A percentile compares a stretch with the other conserved stretches of the same genome.
Evolutionary conservation across 2,329 filamentous ascomycete species (phyloP).

Genomic region (Fusarium nanum): DNA sequence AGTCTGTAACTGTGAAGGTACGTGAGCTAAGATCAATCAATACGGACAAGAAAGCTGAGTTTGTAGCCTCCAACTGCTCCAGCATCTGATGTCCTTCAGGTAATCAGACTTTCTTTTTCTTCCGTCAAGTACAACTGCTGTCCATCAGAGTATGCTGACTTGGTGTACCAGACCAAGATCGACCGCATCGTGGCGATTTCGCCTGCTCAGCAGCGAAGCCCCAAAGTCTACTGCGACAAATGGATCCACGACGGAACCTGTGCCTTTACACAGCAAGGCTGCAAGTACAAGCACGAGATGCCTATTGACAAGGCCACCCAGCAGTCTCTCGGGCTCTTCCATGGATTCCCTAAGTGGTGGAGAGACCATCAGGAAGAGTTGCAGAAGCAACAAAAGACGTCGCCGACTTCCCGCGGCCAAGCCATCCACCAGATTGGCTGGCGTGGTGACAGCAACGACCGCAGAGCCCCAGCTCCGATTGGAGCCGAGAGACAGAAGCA

Average conservation of each 20-base stretch:
- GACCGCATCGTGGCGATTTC: slow-evolving; percentile 49
- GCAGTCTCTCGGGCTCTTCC: slow-evolving; percentile 75
- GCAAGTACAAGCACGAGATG: slow-evolving; percentile 92
- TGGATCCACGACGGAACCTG: slow-evolving; percentile 91
- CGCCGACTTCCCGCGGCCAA: not conserved
- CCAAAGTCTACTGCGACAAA: slow-evolving; percentile 86
- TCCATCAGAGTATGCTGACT: slow-evolving; percentile 7
- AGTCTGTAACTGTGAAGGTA: slow-evolving; percentile 55
- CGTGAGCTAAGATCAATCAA: slow-evolving; percentile 39
- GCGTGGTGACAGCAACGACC: slow-evolving; percentile 24
- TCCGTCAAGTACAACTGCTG: not conserved
- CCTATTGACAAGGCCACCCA: slow-evolving; percentile 75
- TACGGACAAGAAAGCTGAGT: slow-evolving; percentile 46
- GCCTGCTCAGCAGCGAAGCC: slow-evolving; percentile 57
- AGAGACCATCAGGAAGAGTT: slow-evolving; percentile 64
- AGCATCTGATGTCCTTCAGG: slow-evolving; percentile 51
- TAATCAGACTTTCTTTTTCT: slow-evolving; percentile 37
- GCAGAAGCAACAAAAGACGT: slow-evolving; percentile 40
- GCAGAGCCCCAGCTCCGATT: slow-evolving; percentile 28
- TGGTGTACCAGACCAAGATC: slow-evolving; percentile 48
- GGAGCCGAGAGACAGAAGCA: slow-evolving; percentile 30
- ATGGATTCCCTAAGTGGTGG: slow-evolving; percentile 71
- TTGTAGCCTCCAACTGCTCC: slow-evolving; percentile 41
- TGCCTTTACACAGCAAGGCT: slow-evolving; percentile 86
- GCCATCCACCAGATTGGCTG: slow-evolving; percentile 22